Evolutionary conservation across 2,329 filamentous ascomycete species (phyloP), one percentile per base, ranked within the genome.

Genomic region (Talaromyces sp.): DNA sequence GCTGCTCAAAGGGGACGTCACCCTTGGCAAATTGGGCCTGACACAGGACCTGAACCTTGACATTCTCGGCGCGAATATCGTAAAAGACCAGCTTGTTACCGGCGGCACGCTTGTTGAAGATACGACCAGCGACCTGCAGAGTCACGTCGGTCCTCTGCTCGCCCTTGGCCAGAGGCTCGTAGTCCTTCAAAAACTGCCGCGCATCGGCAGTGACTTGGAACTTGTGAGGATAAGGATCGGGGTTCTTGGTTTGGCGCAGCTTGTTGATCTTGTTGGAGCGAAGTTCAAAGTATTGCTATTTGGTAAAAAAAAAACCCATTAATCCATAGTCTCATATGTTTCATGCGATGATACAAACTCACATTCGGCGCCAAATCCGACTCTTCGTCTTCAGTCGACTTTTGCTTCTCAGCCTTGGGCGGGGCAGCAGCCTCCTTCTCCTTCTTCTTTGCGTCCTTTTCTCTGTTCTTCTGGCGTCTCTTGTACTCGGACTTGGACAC

Each of bases 201-300:
- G 96, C 83, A 70, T 95, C 90, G 72, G 92, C 92, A 76, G 89
- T 90, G 75, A 91, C 87, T 62, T 93, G 83, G 84, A 96, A 98
- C 84, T 89, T 89, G 88, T 99, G 94, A 7, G 95, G 95, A 79
- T 97, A 96, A 14, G 91, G 91, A 73, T 94, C 90, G 47, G 90
- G 90, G 63, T 87, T 80, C 80, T 89, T 87, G 72, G 85, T 87
- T 72, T 88, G 81, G 71, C 89, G 85, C 66, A 94, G 84, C 70
- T 89, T 89, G 77, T 90, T 89, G 81, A 96, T 87, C 68, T 85
- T 85, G 68, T 91, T 87, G 72, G 89, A 96, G 65, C 95, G 90
- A 74, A 98, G 96, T 81, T 99, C 95, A 75, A 96, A 97, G 83
- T 98, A 99, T 88, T 91, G 88, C 86, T 89, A 70, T 14, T 23